Evolutionary conservation across 768 basidiomycete genomes (phyloP), one percentile per base, ranked within the genome.

Genomic region (Pleurotus platypus): DNA sequence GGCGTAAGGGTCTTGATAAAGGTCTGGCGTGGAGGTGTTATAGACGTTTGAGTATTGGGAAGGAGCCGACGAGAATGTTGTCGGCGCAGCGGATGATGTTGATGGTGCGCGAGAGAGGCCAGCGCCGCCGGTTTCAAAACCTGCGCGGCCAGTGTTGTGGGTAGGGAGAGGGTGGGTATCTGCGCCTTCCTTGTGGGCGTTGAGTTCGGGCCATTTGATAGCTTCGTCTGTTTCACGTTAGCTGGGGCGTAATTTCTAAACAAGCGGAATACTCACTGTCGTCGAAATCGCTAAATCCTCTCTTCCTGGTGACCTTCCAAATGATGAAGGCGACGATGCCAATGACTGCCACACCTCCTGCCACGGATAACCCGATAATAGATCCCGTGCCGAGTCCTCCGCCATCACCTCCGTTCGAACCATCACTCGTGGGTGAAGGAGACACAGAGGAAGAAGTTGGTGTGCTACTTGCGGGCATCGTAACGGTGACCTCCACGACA

Each of bases 191-290:
- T 54, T 54, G 60, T 90, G 89, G 2, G 82, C 70, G 68, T 92
- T 90, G 38, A 92, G 79, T 64, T 94, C 92, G 2, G 92, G 92
- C 92, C 92, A 94, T 71, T 92, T 92, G 72, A 94, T 94, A 16
- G 89, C 89, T 71, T 91, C 89, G 63, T 79, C 89, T 91, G 66
- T 9, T 5, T 46, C 49, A 57, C 50, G 35, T 48, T 46, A 47
- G 15, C 51, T 57, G 57, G 48, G 22, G 40, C 46, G 22, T 55
- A 42, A 2, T 38, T 13, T 37, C 35, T 15, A 30, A 58, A 58
- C 47, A 55, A 40, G 22, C 61, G 51, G 45, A 26, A 57, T n/a
- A 82, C 89, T 64, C 69, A 91, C 91, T 85, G 72, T 90, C 88
- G 64, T 92, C 89, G 64, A 89, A 90, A 63, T 87, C 83, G 22